Evolutionary conservation across 345 rosid species (phyloP).

Genomic region (Pistacia atlantica): DNA sequence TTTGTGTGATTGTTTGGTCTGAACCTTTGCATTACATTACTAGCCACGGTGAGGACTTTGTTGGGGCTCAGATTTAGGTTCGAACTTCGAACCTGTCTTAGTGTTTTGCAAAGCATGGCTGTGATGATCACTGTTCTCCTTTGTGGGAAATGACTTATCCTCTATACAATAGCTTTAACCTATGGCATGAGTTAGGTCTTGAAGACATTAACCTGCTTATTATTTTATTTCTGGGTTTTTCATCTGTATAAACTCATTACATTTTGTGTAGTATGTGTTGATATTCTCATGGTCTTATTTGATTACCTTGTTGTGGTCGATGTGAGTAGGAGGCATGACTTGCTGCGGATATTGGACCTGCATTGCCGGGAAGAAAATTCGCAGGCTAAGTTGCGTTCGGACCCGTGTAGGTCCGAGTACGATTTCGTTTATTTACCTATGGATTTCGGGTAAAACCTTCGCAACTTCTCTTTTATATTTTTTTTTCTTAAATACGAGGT

Average conservation of each 20-base stretch:
- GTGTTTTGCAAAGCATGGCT: too few relatives aligned
- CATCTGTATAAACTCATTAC: too few relatives aligned
- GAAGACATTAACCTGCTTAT: not conserved
- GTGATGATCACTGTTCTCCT: too few relatives aligned
- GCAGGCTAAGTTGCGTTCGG: not conserved
- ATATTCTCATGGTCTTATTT: too few relatives aligned
- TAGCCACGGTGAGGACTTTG: not conserved
- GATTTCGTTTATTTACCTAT: constrained; percentile 60
- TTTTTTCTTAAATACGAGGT: not conserved
- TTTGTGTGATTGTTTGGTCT: too few relatives aligned
- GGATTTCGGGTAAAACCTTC: constrained; percentile 46
- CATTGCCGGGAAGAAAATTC: constrained; percentile 38
- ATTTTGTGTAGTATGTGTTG: too few relatives aligned
- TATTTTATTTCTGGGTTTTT: not conserved
- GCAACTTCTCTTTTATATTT: not conserved
- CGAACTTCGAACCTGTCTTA: too few relatives aligned
- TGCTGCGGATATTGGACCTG: constrained; percentile 36
- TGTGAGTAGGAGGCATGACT: constrained; percentile 34
- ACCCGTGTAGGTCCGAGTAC: constrained; percentile 32
- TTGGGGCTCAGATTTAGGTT: too few relatives aligned
- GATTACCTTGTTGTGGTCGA: not conserved
- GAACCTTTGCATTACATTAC: too few relatives aligned
- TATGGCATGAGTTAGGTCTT: not conserved
- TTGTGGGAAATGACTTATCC: not conserved
- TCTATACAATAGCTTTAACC: too few relatives aligned